Base-by-base conservation (phyloP, 169 alveolate genomes). In the Plasmodium gallinaceum region DNA sequence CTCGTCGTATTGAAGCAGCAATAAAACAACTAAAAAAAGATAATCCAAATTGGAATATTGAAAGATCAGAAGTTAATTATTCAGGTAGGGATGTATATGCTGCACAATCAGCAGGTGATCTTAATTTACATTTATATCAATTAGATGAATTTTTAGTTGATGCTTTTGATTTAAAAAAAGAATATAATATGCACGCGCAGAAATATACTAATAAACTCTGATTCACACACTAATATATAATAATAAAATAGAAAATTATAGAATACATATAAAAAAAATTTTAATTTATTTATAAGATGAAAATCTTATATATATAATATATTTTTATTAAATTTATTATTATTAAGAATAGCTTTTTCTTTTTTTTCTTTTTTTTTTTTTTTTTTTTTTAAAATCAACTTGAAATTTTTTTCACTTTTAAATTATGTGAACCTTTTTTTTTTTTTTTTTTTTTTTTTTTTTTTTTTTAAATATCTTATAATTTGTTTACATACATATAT, bases 61-160 rank as follows among this genome's bases (percentile, higher is more conserved):
- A 69, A 16, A 70, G 85, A 14, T 48, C 71, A 7, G 65, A 86
- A 10, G 93, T 91, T 14, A n/a, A 74, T 45, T 92, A 92, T 61
- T 90, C 93, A 5, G 95, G 95, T 24, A 65, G 94, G 37, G 93
- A 88, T 54, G 95, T 92, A 7, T 62, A 76, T 48, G 93, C 94
- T 57, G 88, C 95, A 9, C 89, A 88, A 12, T 92, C 95, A 1
- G 93, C 90, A 0, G 94, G 95, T 5, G 95, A 92, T 46, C 62
- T 74, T 12, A 66, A 73, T 61, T 51, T 75, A 18, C 80, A 58
- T 37, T 18, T 58, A 10, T 76, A 88, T 57, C 94, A 93, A 51
- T 52, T 93, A 65, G 88, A 86, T 39, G 93, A 89, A 75, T 74
- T 93, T 61, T 62, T 93, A 7, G 86, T 61, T 4, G 94, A 93